phyloP scores from a whole-genome alignment of 2,329 filamentous ascomycete species.

The Paecilomyces niveus region DNA sequence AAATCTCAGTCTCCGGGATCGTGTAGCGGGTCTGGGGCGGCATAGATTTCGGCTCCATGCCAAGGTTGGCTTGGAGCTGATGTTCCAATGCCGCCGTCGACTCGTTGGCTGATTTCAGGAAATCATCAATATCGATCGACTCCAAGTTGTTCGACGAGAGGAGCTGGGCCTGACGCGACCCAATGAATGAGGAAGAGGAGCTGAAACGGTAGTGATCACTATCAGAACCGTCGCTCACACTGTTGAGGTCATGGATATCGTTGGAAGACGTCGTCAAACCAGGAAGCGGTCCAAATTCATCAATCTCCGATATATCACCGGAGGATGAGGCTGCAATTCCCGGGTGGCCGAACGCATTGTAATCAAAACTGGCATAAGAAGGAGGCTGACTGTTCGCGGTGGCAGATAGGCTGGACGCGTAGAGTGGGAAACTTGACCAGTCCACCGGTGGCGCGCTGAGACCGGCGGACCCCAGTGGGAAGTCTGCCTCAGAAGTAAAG shows the following conservation, averaged over 20 bases:
- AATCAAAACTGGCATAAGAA: slow-evolving; percentile 41
- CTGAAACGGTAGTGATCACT: slow-evolving; percentile 35
- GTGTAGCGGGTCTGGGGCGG: slow-evolving; percentile 22
- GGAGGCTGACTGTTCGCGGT: slow-evolving; percentile 37
- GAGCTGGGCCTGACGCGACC: slow-evolving; percentile 34
- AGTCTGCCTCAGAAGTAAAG: slow-evolving; percentile 37
- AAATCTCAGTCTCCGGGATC: slow-evolving; percentile 17
- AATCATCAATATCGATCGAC: slow-evolving; percentile 38
- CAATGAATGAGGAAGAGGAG: slow-evolving; percentile 37
- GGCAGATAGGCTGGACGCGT: slow-evolving; percentile 28
- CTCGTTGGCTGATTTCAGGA: slow-evolving; percentile 35
- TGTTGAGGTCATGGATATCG: slow-evolving; percentile 32
- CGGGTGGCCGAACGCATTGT: slow-evolving; percentile 31
- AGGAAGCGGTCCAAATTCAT: slow-evolving; percentile 34
- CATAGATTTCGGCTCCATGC: slow-evolving; percentile 25
- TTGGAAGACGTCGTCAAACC: slow-evolving; percentile 19
- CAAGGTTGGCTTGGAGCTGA: slow-evolving; percentile 31
- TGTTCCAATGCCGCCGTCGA: slow-evolving; percentile 34
- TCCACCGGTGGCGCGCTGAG: slow-evolving; percentile 38
- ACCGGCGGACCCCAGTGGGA: slow-evolving; percentile 29
- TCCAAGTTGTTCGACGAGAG: slow-evolving; percentile 33
- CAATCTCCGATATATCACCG: slow-evolving; percentile 43
- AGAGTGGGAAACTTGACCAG: slow-evolving; percentile 42
- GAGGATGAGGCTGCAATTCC: slow-evolving; percentile 40
- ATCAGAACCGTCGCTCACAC: slow-evolving; percentile 34